Evolutionary conservation across 2,329 filamentous ascomycete genomes (phyloP), one percentile per base, ranked within the genome.

Genomic region (Sporothrix globosa): DNA sequence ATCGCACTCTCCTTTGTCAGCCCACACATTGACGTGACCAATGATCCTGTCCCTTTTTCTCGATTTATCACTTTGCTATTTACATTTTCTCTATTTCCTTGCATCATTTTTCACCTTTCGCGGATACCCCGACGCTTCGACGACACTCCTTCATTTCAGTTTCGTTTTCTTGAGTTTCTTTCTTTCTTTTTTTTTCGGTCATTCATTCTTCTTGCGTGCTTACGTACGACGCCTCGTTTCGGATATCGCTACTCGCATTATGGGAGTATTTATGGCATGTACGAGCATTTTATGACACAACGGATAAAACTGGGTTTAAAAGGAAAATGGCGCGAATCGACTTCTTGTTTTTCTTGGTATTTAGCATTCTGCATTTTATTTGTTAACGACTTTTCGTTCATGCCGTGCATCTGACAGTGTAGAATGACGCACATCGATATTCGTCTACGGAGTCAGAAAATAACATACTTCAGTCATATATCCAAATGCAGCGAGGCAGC

Each of bases 1-100:
- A 70, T 11, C 58, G 53, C 5, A 69, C 53, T 5, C 66, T 72
- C 21, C 61, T 70, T 30, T 69, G 66, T 41, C 68, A 69, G 3
- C 46, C 68, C 5, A n/a, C 5, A n/a, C 56, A 3, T 66, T 46
- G 14, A 50, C n/a, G 14, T 69, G 68, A 69, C 13, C 44, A 3
- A 19, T 13, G 6, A 3, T 17, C 24, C n/a, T 39, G 11, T 24
- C 14, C 10, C 13, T 39, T 50, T 2, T 24, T 24, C n/a, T 21
- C n/a, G 6, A 3, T 41, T 41, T 1, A 24, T 19, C 44, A 14
- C 19, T 11, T 21, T 44, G 11, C 14, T 53, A 17, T 13, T 3
- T 48, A 2, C 41, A 48, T 0, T 46, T 30, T 52, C 24, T 21
- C 13, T 11, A 13, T 46, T 24, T 52, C 19, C 21, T n/a, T 4